Evolutionary conservation across 495 filamentous ascomycete genomes (phyloP).

Genomic region (Usnea hakonensis): DNA sequence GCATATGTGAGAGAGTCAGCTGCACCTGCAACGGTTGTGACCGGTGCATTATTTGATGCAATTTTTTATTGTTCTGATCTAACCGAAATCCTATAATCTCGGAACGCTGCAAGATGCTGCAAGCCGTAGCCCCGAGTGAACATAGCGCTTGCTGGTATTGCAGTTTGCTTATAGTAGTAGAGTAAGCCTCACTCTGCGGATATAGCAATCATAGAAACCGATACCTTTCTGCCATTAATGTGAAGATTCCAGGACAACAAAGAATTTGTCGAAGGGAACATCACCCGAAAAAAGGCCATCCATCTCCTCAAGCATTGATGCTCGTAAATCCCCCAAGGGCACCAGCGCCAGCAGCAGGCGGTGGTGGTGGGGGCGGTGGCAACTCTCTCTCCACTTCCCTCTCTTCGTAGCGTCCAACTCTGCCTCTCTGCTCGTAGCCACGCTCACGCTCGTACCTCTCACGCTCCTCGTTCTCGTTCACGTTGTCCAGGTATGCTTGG

Average conservation of each 20-base stretch:
- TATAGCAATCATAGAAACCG: background rate
- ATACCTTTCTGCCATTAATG: background rate
- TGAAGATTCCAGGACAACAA: background rate
- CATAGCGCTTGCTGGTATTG: background rate
- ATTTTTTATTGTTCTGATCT: background rate
- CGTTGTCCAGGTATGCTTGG: conserved; percentile 13
- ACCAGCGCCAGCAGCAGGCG: conserved; percentile 10
- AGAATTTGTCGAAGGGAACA: background rate
- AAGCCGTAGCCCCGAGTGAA: background rate
- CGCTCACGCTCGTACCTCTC: conserved; percentile 18
- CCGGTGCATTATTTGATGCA: background rate
- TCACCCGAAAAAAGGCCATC: background rate
- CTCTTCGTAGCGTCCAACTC: conserved; percentile 17
- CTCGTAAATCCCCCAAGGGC: conserved; percentile 30
- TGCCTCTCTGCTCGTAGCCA: conserved; percentile 18
- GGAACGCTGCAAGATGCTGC: background rate
- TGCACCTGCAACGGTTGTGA: background rate
- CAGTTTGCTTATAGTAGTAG: too few species aligned
- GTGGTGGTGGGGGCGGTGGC: conserved; percentile 10
- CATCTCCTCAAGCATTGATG: conserved; percentile 30
- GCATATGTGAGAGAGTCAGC: background rate
- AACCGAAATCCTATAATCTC: background rate
- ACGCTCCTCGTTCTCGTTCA: conserved; percentile 19
- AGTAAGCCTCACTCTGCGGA: background rate
- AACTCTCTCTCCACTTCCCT: conserved; percentile 19